Base-by-base conservation (phyloP, 257 asterid genomes). In the Cynanchum wilfordii region DNA sequence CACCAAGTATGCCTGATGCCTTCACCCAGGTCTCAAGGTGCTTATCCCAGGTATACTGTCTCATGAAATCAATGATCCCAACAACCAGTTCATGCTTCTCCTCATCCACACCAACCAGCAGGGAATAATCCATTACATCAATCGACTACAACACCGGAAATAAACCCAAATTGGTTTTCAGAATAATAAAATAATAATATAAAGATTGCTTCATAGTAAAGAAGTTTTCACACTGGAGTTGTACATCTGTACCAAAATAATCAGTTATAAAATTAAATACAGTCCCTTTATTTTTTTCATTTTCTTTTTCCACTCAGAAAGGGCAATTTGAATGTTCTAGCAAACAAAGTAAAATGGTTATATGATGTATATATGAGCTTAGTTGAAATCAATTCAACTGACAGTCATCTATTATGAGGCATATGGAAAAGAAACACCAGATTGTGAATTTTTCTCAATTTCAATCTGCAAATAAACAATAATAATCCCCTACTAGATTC, bases 11-110 rank as follows among this genome's bases (percentile, higher is more conserved):
- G 78, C 96, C 95, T 5, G 96, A 85, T 27, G 95, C 86, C 82
- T 90, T 90, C 72, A 90, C 96, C 96, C 96, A 90, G n/a, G 88
- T 86, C 82, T 90, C 96, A 3, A 90, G 90, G 78, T 89, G 96
- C 80, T 89, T 89, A 86, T 89, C 94, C 96, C 96, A 89, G n/a
- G 94, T 90, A 42, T 90, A 90, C 75, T 90, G 96, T 73, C 96
- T 81, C 96, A 90, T 90, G 84, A 90, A 90, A 79, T 90, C 96
- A 52, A 90, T 90, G 13, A 90, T 88, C 63, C 96, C 96, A 16
- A 90, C 80, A 62, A 88, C 94, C 69, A 90, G 80, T 75, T 90
- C 94, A 16, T 85, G 87, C 59, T 86, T 88, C 66, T 90, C 96
- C 75, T 86, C 94, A 29, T 90, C 96, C 76, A 90, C 75, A 1